Base-by-base conservation (phyloP, 2,329 filamentous ascomycete genomes). In the Aureobasidium pullulans region DNA sequence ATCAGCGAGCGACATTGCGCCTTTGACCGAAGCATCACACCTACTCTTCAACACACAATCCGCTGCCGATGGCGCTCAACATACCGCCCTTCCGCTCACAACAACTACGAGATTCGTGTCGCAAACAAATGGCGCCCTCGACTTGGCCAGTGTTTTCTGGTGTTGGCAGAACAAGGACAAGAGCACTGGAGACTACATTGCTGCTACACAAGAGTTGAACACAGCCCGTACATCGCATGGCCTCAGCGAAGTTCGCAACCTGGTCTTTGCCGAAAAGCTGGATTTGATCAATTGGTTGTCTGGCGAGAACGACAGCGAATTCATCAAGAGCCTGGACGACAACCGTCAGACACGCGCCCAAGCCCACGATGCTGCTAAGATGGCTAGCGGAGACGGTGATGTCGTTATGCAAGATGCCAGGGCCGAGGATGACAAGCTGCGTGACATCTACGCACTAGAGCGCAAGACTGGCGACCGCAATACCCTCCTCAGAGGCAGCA, bases 211-310 rank as follows among this genome's bases (percentile, higher is more conserved):
- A 67, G 81, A 85, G 65, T 80, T 97, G 60, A 96, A 96, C 71
- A 86, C 89, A 53, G 85, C 90, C 69, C 79, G 96, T 29, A 62
- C 66, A 34, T 54, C 62, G 32, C 67, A 71, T 40, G 84, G 82
- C 16, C 79, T 79, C 10, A 86, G 86, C 59, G 84, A 84, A 65
- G 89, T 96, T 28, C 87, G 92, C 74, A 96, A 94, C 71, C 77
- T 97, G 64, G 86, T 89, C 39, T 99, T 96, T 75, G 89, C 95
- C 60, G 92, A 96, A 78, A 86, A 89, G 57, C 77, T 96, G 57
- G 93, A 97, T 72, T 79, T 99, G 63, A 90, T 96, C 66, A 92
- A 90, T 16, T 99, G 91, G 90, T 79, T 99, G 57, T 90, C 93
- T 69, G 89, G 92, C 70, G 90, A 94, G 69, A 74, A 77, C 40